A percentile compares a stretch with the other conserved stretches of the same genome.
Conservation (phyloP, 2,329 filamentous ascomycete genomes). For the Xylaria sp. region DNA sequence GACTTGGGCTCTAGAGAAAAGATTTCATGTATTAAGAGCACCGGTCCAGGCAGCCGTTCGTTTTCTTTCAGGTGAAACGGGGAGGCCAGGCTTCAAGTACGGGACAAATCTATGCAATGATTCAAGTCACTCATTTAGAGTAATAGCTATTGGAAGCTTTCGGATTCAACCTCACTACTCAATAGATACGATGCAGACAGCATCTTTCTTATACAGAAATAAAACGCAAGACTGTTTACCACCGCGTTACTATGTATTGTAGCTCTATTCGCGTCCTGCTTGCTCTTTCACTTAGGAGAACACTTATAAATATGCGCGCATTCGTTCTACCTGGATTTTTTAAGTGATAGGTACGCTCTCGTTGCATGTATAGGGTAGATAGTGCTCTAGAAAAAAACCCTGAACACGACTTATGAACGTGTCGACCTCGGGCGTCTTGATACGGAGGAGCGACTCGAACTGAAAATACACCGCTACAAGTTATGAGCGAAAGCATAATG, state of each 20-base stretch:
- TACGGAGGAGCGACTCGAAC: conserved; percentile 67
- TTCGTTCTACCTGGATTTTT: no score
- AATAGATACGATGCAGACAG: neutral
- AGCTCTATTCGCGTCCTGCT: no score
- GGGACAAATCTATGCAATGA: neutral
- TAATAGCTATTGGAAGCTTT: neutral
- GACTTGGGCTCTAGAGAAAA: neutral
- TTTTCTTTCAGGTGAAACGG: neutral
- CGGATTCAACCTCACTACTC: neutral
- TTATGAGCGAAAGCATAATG: neutral
- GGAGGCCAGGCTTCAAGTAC: neutral
- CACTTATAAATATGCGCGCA: no score
- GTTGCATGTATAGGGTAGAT: no score
- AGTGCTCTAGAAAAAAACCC: no score
- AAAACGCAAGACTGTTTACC: neutral
- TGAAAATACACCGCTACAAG: conserved; percentile 29
- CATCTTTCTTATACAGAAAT: neutral
- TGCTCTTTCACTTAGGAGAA: no score
- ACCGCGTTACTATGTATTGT: no score
- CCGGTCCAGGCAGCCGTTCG: neutral
- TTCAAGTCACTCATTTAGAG: neutral
- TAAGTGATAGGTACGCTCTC: no score
- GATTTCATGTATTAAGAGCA: neutral
- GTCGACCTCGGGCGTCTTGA: conserved; percentile 23
- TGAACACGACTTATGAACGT: no score